These are phyloP conservation scores for Leishmania braziliensis DNA, from an alignment of 208 protist genomes.

Conservation along the genomic window DNA sequence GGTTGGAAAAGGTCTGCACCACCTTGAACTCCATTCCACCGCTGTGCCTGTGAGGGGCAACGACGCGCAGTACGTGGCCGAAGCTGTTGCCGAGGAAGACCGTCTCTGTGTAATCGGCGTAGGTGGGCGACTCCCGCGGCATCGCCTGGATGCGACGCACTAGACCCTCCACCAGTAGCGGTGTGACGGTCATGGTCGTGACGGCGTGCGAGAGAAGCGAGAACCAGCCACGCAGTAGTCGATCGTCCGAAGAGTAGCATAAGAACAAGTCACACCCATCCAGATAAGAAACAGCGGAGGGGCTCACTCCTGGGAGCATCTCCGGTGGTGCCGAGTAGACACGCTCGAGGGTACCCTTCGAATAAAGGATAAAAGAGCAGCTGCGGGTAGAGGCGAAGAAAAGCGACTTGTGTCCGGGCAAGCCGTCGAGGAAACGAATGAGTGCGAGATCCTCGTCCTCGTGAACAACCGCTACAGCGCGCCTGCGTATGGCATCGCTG, in stretches of 20 bases:
- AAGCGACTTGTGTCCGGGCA: conserved; percentile 50
- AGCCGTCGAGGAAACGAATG: conserved; percentile 49
- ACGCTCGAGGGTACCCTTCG: conserved; percentile 50
- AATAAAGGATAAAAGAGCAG: conserved; percentile 50
- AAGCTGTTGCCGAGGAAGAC: conserved; percentile 62
- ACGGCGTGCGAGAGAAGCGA: conserved; percentile 28
- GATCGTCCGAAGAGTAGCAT: conserved; percentile 50
- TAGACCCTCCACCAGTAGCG: conserved; percentile 41
- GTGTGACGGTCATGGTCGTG: conserved; percentile 31
- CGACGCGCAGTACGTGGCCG: conserved; percentile 50
- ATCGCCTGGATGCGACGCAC: conserved; percentile 43
- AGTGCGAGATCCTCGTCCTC: conserved; percentile 38
- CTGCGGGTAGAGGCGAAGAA: conserved; percentile 62
- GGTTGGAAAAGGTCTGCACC: conserved; percentile 28
- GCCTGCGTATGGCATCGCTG: background rate
- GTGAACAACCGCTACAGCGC: background rate
- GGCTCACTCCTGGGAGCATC: conserved; percentile 40
- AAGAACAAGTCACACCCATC: conserved; percentile 56
- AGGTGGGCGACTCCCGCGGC: conserved; percentile 42
- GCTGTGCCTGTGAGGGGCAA: conserved; percentile 35
- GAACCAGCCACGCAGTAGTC: conserved; percentile 55
- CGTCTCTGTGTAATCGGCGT: conserved; percentile 22
- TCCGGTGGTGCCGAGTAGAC: conserved; percentile 40
- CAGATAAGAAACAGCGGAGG: conserved; percentile 57
- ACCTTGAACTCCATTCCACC: conserved; percentile 35